Evolutionary conservation across 148 eudicot genomes (phyloP), one percentile per base, ranked within the genome.

Genomic region (Selenicereus undatus): DNA sequence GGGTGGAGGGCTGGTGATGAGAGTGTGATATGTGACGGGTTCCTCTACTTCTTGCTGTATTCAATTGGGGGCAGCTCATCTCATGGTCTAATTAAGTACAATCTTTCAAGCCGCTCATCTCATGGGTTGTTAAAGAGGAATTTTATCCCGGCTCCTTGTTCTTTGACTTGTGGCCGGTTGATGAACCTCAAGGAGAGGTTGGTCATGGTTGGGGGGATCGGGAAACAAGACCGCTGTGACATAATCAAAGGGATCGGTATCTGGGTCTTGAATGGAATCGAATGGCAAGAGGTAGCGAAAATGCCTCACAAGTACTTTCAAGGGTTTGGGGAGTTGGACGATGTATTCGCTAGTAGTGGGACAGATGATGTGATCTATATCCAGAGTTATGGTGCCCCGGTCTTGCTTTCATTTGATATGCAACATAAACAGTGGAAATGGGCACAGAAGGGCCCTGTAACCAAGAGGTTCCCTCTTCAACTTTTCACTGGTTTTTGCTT

Each of bases 401-500:
- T 89, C n/a, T 92, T 96, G 81, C 91, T 96, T 56, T 88, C 86
- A 73, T 96, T 90, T n/a, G 95, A 96, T 62, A 82, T 96, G 81
- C 90, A 82, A 69, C 88, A 68, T 79, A 92, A 85, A 75, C 90
- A 85, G 70, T 93, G 98, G 98, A 92, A 72, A 85, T 96, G 99
- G 99, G 85, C 99, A 3, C 97, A 92, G 75, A 96, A 89, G 79
- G 91, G 98, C 72, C 99, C 99, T 1, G 97, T 93, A 64, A 85
- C 88, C 0, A 96, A 96, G 90, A 89, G 90, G 90, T 92, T 92
- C 81, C 98, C 98, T 0, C 98, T 96, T 81, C 99, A 96, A 88
- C 95, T 96, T 78, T 96, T 96, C 78, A 88, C 93, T 42, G 99
- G 99, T 14, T 96, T 96, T 87, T 91, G 94, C 93, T 96, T 93